Conservation (phyloP, 2,329 filamentous ascomycete species). For the Neoarthrinium moseri region DNA sequence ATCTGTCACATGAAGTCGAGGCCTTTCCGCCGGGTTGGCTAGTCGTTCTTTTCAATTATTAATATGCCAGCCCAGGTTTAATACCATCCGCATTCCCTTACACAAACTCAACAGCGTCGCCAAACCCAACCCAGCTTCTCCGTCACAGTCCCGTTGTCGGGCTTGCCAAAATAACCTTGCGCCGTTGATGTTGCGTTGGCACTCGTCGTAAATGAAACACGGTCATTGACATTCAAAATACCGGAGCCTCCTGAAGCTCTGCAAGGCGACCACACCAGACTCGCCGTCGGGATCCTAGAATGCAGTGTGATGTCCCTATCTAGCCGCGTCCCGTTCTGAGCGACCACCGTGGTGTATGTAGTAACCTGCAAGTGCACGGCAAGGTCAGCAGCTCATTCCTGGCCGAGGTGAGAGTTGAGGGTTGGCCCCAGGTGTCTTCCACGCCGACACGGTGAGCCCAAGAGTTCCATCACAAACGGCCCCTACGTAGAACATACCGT, state of each 20-base stretch:
- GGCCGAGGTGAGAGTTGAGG: background rate
- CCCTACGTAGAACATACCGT: no score
- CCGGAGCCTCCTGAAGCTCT: background rate
- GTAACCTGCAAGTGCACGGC: background rate
- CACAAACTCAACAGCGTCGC: constrained; percentile 3
- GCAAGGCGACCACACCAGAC: background rate
- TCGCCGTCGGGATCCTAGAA: background rate
- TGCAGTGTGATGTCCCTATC: background rate
- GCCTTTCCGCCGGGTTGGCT: no score
- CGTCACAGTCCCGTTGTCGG: background rate
- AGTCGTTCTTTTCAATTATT: background rate
- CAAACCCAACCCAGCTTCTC: background rate
- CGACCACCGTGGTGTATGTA: background rate
- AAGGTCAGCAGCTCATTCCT: background rate
- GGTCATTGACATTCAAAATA: background rate
- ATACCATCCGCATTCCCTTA: no score
- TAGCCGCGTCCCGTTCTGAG: background rate
- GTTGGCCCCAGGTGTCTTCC: background rate
- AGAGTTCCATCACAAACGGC: no score
- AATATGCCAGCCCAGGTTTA: no score
- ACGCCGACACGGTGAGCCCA: no score
- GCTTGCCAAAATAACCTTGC: background rate
- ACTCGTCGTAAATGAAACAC: background rate
- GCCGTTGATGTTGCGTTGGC: background rate
- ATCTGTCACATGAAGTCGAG: no score